Percentiles rank a stretch among this genome's conserved stretches.
Conservation (phyloP, 441 rosid species). For the Gossypium armourianum region DNA sequence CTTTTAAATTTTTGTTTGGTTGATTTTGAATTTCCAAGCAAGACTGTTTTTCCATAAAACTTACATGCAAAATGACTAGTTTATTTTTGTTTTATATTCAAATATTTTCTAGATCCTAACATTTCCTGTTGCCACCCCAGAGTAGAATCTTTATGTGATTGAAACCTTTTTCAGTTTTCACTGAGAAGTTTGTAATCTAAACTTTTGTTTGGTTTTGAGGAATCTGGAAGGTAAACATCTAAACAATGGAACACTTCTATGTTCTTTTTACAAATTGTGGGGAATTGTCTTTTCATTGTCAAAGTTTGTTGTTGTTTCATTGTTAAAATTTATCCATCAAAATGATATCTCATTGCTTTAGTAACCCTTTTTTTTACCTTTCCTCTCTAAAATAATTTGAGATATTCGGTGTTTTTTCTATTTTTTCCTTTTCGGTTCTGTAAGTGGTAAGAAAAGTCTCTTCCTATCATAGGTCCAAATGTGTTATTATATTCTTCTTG, state of each 20-base stretch:
- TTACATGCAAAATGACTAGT: not conserved
- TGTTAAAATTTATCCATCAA: not conserved
- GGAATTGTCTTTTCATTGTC: not conserved
- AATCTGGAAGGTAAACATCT: not conserved
- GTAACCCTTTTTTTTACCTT: not conserved
- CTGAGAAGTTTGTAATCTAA: not conserved
- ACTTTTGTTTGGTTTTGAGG: not conserved
- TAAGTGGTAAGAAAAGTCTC: not conserved
- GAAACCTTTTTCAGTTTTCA: not conserved
- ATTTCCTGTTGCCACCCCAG: not conserved
- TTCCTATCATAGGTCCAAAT: not conserved
- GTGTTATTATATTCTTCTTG: not conserved
- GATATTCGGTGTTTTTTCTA: not conserved
- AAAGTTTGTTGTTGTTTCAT: not conserved
- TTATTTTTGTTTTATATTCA: not conserved
- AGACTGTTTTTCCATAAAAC: not conserved
- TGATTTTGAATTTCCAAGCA: not conserved
- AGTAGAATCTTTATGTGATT: not conserved
- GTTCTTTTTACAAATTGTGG: not conserved
- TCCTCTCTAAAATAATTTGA: not conserved
- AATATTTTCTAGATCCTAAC: not conserved
- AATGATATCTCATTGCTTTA: not conserved
- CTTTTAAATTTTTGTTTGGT: constrained; percentile 5
- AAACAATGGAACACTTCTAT: not conserved
- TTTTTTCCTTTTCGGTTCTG: not conserved